phyloP scores from a whole-genome alignment of 2,329 filamentous ascomycete genomes.

The Zymoseptoria crescenta region DNA sequence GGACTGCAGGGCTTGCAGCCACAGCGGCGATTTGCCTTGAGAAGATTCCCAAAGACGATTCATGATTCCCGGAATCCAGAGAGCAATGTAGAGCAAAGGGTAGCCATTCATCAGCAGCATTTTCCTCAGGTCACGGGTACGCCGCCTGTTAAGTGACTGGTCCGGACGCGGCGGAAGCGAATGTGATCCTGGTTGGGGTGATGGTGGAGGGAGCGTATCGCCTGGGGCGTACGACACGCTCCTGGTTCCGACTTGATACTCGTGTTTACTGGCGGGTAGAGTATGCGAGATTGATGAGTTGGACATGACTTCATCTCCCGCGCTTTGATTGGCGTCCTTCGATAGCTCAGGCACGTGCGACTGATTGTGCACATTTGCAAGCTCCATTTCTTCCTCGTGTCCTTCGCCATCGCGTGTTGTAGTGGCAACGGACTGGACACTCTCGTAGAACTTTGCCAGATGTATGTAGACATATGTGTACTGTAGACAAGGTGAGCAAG shows the following conservation, averaged over 20 bases:
- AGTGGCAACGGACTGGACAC: slow-evolving; percentile 5
- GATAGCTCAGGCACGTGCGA: neutral
- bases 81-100: slow-evolving; percentile 28
- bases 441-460: slow-evolving; percentile 19
- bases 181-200: slow-evolving; percentile 2
- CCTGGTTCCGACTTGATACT: neutral
- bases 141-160: slow-evolving; percentile 1
- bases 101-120: slow-evolving; percentile 31
- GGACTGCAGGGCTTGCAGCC: slow-evolving; percentile 15
- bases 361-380: neutral
- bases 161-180: neutral
- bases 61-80: slow-evolving; percentile 30
- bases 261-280: neutral
- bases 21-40: slow-evolving; percentile 9
- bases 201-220: slow-evolving; percentile 2
- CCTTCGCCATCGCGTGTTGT: neutral
- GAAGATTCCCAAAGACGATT: slow-evolving; percentile 14
- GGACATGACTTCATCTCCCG: neutral
- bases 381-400: neutral
- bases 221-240: neutral
- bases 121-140: slow-evolving; percentile 4
- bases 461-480: slow-evolving; percentile 39
- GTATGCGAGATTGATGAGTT: slow-evolving; percentile 4
- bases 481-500: neutral
- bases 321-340: neutral